These are phyloP conservation scores for Lolium rigidum DNA, from an alignment of 176 grass and related monocot genomes.

Conservation along the genomic window DNA sequence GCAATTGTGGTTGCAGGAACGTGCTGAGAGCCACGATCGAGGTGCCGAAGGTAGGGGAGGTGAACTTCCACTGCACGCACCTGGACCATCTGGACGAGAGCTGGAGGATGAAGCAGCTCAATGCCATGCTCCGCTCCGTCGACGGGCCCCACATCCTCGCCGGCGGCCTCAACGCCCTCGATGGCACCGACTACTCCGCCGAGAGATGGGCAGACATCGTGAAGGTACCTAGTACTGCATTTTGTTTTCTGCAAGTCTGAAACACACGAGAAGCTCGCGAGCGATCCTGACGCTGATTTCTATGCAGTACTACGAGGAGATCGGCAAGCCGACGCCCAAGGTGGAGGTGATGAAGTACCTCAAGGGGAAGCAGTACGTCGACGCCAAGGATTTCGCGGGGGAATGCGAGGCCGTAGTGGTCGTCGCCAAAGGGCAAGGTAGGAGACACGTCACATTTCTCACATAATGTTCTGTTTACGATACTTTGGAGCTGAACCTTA, in stretches of 20 bases:
- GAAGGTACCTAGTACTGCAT: conserved; percentile 56
- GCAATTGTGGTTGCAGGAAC: conserved; percentile 56
- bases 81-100: conserved; percentile 96
- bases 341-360: conserved; percentile 95
- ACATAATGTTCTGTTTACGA: background rate
- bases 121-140: conserved; percentile 66
- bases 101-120: conserved; percentile 95
- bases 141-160: conserved; percentile 84
- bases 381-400: conserved; percentile 91
- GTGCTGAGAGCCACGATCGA: conserved; percentile 92
- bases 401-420: conserved; percentile 97
- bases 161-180: conserved; percentile 91
- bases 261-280: background rate
- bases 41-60: conserved; percentile 76
- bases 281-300: background rate
- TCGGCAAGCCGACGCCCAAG: conserved; percentile 94
- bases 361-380: conserved; percentile 78
- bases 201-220: conserved; percentile 93
- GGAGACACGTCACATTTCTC: background rate
- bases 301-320: conserved; percentile 90
- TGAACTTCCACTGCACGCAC: conserved; percentile 96
- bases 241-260: background rate
- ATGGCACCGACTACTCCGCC: conserved; percentile 85
- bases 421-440: conserved; percentile 96
- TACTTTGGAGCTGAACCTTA: background rate